A percentile compares a stretch with the other conserved stretches of the same genome.
phyloP scores from a whole-genome alignment of 352 stramenopile genomes.

The Globisporangium cederbergense region DNA sequence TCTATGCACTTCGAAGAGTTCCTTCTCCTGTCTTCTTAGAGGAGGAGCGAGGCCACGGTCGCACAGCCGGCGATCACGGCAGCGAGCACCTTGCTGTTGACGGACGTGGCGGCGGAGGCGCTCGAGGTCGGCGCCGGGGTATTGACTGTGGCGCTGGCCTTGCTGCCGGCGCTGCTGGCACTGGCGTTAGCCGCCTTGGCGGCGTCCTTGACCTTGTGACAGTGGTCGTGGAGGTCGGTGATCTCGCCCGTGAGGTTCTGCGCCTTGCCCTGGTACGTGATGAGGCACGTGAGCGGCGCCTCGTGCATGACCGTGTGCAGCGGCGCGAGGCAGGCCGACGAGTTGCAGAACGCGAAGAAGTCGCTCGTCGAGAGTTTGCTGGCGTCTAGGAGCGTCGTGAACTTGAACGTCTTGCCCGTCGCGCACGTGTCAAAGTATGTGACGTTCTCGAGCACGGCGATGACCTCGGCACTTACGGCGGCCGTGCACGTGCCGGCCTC shows the following conservation, averaged over 20 bases:
- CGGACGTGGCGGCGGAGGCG: background rate
- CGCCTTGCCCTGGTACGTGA: conserved; percentile 36
- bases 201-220: conserved; percentile 30
- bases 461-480: conserved; percentile 30
- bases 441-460: conserved; percentile 41
- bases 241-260: conserved; percentile 42
- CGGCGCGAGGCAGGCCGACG: conserved; percentile 46
- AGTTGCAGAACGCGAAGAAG: conserved; percentile 50
- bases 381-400: conserved; percentile 44
- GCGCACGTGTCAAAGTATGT: conserved; percentile 54
- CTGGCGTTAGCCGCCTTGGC: conserved; percentile 1
- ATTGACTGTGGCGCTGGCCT: background rate
- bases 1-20: too few species aligned
- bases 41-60: conserved; percentile 9
- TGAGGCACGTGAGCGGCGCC: conserved; percentile 36
- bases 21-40: background rate
- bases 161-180: background rate
- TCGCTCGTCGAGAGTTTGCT: conserved; percentile 40
- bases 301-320: conserved; percentile 47
- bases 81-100: conserved; percentile 14
- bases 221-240: conserved; percentile 41
- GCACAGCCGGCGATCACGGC: conserved; percentile 1
- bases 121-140: conserved; percentile 6
- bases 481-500: conserved; percentile 24
- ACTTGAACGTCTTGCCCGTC: conserved; percentile 38